These are phyloP conservation scores for Glarea lozoyensis DNA, from an alignment of 495 filamentous ascomycete genomes.

Conservation along the genomic window DNA sequence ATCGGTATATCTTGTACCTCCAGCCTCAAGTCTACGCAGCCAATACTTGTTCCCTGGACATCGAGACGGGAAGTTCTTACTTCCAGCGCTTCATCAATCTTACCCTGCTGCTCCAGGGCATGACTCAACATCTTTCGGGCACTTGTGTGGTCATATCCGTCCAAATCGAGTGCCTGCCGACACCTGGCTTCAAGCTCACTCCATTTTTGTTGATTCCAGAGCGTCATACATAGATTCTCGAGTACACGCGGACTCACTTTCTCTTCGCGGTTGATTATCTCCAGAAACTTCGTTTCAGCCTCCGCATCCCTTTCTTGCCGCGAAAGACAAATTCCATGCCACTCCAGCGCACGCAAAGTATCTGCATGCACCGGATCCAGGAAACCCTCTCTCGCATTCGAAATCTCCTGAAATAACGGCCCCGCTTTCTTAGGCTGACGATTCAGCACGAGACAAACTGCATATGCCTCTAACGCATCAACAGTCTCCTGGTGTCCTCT, in stretches of 20 bases:
- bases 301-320: neutral
- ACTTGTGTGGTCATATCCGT: neutral
- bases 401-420: neutral
- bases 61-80: neutral
- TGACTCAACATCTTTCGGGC: neutral
- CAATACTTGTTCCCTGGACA: neutral
- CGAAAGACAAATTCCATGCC: neutral
- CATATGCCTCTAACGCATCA: neutral
- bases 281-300: constrained; percentile 1
- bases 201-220: neutral
- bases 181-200: neutral
- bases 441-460: neutral
- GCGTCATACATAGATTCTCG: neutral
- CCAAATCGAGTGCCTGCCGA: neutral
- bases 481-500: constrained; percentile 1
- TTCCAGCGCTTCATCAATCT: neutral
- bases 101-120: constrained; percentile 1
- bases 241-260: neutral
- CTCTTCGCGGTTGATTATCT: neutral
- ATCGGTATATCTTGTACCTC: neutral
- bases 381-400: neutral
- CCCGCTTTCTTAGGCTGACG: neutral
- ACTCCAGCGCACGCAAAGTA: constrained; percentile 1
- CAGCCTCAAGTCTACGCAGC: neutral
- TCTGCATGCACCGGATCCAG: neutral